Base-by-base conservation (phyloP, 495 filamentous ascomycete genomes). In the Pseudevernia furfuracea region DNA sequence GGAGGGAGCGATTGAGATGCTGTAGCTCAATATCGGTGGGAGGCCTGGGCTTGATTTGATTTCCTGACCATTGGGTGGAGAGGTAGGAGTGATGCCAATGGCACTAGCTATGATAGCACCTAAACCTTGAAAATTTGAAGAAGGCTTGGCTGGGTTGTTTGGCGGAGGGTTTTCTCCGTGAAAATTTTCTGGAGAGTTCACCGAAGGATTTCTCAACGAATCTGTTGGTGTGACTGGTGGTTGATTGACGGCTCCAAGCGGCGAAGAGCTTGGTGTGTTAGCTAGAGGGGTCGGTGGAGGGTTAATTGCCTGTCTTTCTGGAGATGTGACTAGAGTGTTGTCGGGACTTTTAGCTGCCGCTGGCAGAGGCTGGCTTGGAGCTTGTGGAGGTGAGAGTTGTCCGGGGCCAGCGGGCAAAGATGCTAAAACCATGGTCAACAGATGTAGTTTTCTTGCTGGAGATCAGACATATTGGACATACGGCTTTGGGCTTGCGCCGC, bases 1-100 rank as follows among this genome's bases (percentile, higher is more conserved):
- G 8, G 64, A 60, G 19, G 67, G 58, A 23, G 64, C 64, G 32
- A 68, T 57, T 17, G 58, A 62, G 23, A 62, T 17, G 0, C 23
- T 30, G 19, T 60, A 56, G n/a, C 23, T 38, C n/a, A 14, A 17
- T 38, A 46, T 48, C 21, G 64, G 53, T 17, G n/a, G 5, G 23
- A 36, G 23, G 3, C 36, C 39, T 32, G 46, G 34, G 9, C 14
- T 28, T 15, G 19, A 17, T 62, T 10, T 57, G 57, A 48, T 34
- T 38, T 14, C 59, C n/a, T 55, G 37, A 6, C 21, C 19, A 5
- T 19, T 34, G 1, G 62, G 25, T 48, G 2, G 19, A 48, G 56
- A 19, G 7, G 34, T 44, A 0, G 61, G 17, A 34, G 19, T 3
- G 32, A 39, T 10, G 36, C 30, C 55, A 14, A 65, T 28, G 44